Percentiles rank a stretch among this genome's conserved stretches.
Conservation (phyloP, 768 basidiomycete genomes). For the Leccinellum albellum region DNA sequence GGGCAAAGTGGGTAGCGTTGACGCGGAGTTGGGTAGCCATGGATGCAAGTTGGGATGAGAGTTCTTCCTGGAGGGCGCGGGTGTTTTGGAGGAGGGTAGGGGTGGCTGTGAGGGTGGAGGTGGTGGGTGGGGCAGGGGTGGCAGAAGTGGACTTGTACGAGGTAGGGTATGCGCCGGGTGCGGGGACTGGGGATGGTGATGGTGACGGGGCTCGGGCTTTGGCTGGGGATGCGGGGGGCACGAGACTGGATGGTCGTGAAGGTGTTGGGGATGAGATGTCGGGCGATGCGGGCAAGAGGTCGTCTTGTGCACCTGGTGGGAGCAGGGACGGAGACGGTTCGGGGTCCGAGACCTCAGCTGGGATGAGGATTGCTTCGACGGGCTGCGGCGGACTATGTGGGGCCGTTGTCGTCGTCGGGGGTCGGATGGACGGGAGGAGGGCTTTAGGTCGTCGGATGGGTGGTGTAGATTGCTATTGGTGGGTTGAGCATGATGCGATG, state of each 20-base stretch:
- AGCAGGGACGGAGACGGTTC: conserved; percentile 6
- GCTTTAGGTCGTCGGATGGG: conserved; percentile 39
- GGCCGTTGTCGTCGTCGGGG: conserved; percentile 29
- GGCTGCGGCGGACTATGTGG: conserved; percentile 6
- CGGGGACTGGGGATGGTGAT: background rate
- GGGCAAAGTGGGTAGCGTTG: conserved; percentile 78
- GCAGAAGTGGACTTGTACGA: background rate
- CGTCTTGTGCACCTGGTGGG: conserved; percentile 4
- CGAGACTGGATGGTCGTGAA: background rate
- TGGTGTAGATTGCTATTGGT: conserved; percentile 40
- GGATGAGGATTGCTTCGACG: conserved; percentile 20
- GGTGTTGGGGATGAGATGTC: conserved; percentile 7
- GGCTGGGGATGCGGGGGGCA: background rate
- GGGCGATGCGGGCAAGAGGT: conserved; percentile 40
- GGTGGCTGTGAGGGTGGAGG: conserved; percentile 33
- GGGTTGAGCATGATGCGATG: no score
- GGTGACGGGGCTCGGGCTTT: conserved; percentile 18
- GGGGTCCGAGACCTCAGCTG: conserved; percentile 19
- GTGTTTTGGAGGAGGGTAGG: conserved; percentile 51
- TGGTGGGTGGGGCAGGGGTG: conserved; percentile 29
- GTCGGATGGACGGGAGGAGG: conserved; percentile 52
- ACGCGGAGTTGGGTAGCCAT: conserved; percentile 89
- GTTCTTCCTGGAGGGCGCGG: conserved; percentile 65
- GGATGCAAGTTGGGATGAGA: conserved; percentile 67
- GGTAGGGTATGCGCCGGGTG: conserved; percentile 4